Conservation (phyloP, 495 filamentous ascomycete genomes). For the Diplogelasinospora grovesii region DNA sequence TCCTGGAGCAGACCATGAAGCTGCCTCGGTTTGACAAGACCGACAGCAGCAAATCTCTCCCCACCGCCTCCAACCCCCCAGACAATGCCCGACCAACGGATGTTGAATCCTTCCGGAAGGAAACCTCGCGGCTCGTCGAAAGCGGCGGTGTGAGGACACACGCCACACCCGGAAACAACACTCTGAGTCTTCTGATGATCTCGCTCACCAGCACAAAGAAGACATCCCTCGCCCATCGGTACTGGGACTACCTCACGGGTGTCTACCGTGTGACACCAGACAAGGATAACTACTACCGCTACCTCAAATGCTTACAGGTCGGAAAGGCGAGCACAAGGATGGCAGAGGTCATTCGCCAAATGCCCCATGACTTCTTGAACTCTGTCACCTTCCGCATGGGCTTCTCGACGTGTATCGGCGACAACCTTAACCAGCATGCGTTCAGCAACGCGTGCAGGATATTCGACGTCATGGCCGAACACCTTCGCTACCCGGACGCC, state of each 20-base stretch:
- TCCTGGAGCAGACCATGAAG: slow-evolving; percentile 72
- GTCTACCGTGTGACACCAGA: slow-evolving; percentile 58
- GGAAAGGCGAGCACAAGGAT: slow-evolving; percentile 52
- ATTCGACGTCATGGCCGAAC: slow-evolving; percentile 48
- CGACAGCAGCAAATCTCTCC: too few species aligned
- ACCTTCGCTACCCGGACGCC: slow-evolving; percentile 37
- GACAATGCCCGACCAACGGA: too few species aligned
- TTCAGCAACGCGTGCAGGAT: slow-evolving; percentile 51
- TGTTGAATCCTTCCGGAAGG: too few species aligned
- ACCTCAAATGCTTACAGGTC: slow-evolving; percentile 60
- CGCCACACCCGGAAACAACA: slow-evolving; percentile 55
- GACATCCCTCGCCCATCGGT: slow-evolving; percentile 47
- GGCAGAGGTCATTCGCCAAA: slow-evolving; percentile 46
- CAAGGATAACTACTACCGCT: slow-evolving; percentile 53
- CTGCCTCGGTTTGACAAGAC: slow-evolving; percentile 46
- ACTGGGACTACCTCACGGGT: slow-evolving; percentile 67
- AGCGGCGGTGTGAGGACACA: too few species aligned
- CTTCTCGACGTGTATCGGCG: slow-evolving; percentile 59
- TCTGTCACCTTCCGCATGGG: slow-evolving; percentile 62
- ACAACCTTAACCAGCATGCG: slow-evolving; percentile 61
- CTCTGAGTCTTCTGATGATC: slow-evolving; percentile 61
- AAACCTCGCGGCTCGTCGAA: too few species aligned
- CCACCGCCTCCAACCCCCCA: too few species aligned
- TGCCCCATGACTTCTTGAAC: slow-evolving; percentile 34
- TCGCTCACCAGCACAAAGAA: slow-evolving; percentile 49